phyloP scores from a whole-genome alignment of 2,329 filamentous ascomycete species.

The Esteya vermicola region DNA sequence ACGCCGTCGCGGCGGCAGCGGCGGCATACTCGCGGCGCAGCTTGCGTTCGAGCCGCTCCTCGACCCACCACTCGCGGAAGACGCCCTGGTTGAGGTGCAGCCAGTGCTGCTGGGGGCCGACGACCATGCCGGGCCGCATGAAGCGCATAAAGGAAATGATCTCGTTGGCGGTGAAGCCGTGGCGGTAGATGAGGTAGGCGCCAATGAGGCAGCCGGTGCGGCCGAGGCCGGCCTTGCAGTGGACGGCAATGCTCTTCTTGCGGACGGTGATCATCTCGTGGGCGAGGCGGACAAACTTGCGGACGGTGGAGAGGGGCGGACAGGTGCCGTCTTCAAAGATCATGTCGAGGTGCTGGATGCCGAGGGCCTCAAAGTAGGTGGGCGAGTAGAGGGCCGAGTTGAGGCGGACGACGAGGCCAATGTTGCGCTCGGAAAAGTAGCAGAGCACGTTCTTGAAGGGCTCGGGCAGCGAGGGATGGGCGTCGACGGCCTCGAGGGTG shows the following conservation, averaged over 20 bases:
- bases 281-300: constrained; percentile 86
- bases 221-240: constrained; percentile 95
- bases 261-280: constrained; percentile 87
- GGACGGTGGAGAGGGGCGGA: constrained; percentile 74
- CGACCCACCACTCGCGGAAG: constrained; percentile 98
- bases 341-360: constrained; percentile 96
- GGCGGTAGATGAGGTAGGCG: constrained; percentile 91
- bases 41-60: constrained; percentile 65
- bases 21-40: constrained; percentile 44
- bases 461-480: constrained; percentile 55
- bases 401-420: constrained; percentile 85
- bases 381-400: constrained; percentile 95
- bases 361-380: constrained; percentile 90
- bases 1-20: constrained; percentile 13
- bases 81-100: constrained; percentile 90
- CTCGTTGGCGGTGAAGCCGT: constrained; percentile 95
- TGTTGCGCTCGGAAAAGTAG: constrained; percentile 77
- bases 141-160: constrained; percentile 98
- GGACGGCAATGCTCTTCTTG: constrained; percentile 88
- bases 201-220: constrained; percentile 93
- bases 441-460: constrained; percentile 93
- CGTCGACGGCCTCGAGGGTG: constrained; percentile 57
- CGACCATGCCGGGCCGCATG: constrained; percentile 98
- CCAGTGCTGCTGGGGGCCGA: constrained; percentile 98
- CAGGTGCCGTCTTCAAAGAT: constrained; percentile 99